These are phyloP conservation scores for Raphanus hybrid DNA, from an alignment of 441 rosid genomes.

Conservation along the genomic window DNA sequence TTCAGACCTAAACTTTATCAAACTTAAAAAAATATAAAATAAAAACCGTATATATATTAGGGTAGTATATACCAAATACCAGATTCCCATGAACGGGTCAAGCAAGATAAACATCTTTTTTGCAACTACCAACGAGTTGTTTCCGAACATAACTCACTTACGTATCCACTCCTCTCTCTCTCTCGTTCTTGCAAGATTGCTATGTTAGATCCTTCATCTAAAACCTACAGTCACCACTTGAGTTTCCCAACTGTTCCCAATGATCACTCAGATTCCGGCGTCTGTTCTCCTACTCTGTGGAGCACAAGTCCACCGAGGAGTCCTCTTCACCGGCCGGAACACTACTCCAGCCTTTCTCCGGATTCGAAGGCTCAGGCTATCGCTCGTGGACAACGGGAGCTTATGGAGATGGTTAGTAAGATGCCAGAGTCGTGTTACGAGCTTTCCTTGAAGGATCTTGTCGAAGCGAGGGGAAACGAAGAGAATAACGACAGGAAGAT, in stretches of 20 bases:
- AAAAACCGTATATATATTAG: conserved; percentile 5
- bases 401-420: conserved; percentile 87
- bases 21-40: background rate
- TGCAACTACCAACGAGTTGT: conserved; percentile 6
- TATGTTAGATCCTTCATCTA: conserved; percentile 52
- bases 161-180: background rate
- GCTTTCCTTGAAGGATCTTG: conserved; percentile 79
- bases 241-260: conserved; percentile 38
- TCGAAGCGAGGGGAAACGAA: conserved; percentile 50
- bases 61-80: background rate
- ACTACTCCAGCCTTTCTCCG: conserved; percentile 64
- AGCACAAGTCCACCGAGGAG: conserved; percentile 53
- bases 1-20: background rate
- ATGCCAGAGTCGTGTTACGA: conserved; percentile 95
- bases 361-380: conserved; percentile 70
- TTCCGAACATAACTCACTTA: conserved; percentile 21
- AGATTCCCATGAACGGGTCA: conserved; percentile 24
- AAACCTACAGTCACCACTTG: conserved; percentile 30
- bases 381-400: conserved; percentile 83
- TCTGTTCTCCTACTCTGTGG: conserved; percentile 72
- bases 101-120: background rate
- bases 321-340: conserved; percentile 45
- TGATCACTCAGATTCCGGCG: conserved; percentile 56
- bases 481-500: conserved; percentile 35
- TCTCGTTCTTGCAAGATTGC: conserved; percentile 13